These are phyloP conservation scores for Picea glauca DNA, from an alignment of 75 land plant species.

Conservation along the genomic window DNA sequence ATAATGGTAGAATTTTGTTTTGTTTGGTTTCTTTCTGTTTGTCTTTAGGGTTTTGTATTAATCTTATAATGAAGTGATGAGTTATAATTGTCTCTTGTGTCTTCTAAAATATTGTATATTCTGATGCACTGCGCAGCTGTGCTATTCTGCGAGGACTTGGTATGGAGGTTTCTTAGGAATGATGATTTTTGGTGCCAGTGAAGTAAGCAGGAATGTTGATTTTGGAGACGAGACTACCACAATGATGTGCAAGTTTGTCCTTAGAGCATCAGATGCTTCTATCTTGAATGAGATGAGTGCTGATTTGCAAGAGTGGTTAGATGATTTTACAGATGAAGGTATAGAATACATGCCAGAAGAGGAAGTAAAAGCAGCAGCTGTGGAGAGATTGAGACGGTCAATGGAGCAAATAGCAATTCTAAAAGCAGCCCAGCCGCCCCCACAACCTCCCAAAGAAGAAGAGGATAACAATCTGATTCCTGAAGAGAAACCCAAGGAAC, in stretches of 20 bases:
- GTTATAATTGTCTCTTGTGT: background rate
- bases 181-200: constrained; percentile 99
- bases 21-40: too few species aligned
- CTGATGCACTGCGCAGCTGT: constrained; percentile 53
- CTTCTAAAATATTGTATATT: background rate
- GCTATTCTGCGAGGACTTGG: constrained; percentile 98
- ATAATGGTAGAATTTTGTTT: too few species aligned
- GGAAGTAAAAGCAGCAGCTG: constrained; percentile 74
- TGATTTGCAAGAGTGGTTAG: constrained; percentile 90
- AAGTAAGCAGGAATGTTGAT: constrained; percentile 95
- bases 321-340: constrained; percentile 91
- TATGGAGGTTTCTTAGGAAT: constrained; percentile 91
- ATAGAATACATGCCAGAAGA: constrained; percentile 89
- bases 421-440: constrained; percentile 66
- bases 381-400: constrained; percentile 52
- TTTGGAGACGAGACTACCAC: constrained; percentile 96
- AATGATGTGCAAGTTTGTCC: constrained; percentile 95
- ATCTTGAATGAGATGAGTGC: constrained; percentile 75
- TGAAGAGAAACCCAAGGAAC: constrained; percentile 58
- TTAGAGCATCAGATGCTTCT: constrained; percentile 87
- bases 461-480: constrained; percentile 25
- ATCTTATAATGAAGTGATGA: too few species aligned
- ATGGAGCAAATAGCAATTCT: constrained; percentile 71
- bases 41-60: too few species aligned
- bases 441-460: constrained; percentile 36